Evolutionary conservation across 345 rosid species (phyloP).

Genomic region (Linum tenue): DNA sequence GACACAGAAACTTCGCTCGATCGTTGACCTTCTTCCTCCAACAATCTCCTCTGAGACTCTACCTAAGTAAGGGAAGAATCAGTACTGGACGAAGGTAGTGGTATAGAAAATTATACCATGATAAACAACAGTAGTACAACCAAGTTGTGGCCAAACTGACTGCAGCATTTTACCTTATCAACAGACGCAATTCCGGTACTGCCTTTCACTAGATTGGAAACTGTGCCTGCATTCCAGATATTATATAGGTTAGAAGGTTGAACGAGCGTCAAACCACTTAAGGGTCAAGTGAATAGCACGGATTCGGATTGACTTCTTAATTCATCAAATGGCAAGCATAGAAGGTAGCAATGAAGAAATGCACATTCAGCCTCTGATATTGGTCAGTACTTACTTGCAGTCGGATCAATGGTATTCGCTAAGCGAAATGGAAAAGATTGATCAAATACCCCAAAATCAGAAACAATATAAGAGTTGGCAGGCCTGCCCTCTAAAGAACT

Average conservation of each 20-base stretch:
- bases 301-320: too few relatives aligned
- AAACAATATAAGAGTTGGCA: conserved; percentile 5
- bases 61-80: conserved; percentile 19
- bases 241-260: neutral
- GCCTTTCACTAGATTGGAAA: conserved; percentile 21
- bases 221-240: conserved; percentile 21
- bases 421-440: conserved; percentile 41
- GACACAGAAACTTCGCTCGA: conserved; percentile 26
- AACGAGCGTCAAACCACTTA: too few relatives aligned
- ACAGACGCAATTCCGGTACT: conserved; percentile 20
- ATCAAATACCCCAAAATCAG: conserved; percentile 40
- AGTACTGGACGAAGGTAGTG: conserved; percentile 14
- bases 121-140: conserved; percentile 1
- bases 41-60: conserved; percentile 22
- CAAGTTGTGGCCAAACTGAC: conserved; percentile 1
- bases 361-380: too few relatives aligned
- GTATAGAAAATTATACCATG: neutral
- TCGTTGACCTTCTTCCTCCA: conserved; percentile 32
- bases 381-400: conserved; percentile 18
- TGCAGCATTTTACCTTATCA: conserved; percentile 23
- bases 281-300: too few relatives aligned
- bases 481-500: neutral
- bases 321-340: too few relatives aligned
- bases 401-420: conserved; percentile 52
- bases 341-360: conserved; percentile 55